Conservation (phyloP, 2,329 filamentous ascomycete species). For the Diaporthe vaccinii region DNA sequence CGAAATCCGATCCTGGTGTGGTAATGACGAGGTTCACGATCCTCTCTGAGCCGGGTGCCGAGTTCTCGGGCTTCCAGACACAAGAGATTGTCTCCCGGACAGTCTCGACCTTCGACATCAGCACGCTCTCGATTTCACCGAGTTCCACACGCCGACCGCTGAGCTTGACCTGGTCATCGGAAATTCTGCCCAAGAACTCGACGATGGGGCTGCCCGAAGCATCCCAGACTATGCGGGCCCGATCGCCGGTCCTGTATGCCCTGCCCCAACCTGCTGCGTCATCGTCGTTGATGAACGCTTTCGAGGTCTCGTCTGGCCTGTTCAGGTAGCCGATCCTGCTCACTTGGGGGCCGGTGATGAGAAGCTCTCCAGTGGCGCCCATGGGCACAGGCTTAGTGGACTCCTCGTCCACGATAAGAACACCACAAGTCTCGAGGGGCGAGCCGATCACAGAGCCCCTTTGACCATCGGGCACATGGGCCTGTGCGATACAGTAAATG, state of each 20-base stretch:
- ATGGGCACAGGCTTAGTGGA: slow-evolving; percentile 39
- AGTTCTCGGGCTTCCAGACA: slow-evolving; percentile 36
- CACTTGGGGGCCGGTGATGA: slow-evolving; percentile 42
- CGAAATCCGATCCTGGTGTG: slow-evolving; percentile 52
- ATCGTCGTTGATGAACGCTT: slow-evolving; percentile 37
- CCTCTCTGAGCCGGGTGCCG: slow-evolving; percentile 40
- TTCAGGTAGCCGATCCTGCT: slow-evolving; percentile 40
- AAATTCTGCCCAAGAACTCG: slow-evolving; percentile 44
- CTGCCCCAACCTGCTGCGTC: slow-evolving; percentile 24
- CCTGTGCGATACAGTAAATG: slow-evolving; percentile 45
- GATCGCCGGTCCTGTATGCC: slow-evolving; percentile 44
- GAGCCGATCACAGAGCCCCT: slow-evolving; percentile 54
- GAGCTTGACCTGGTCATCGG: slow-evolving; percentile 41
- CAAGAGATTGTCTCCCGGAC: slow-evolving; percentile 42
- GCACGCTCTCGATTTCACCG: slow-evolving; percentile 42
- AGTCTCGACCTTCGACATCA: slow-evolving; percentile 37
- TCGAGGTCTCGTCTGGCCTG: slow-evolving; percentile 35
- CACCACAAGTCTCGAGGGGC: slow-evolving; percentile 52
- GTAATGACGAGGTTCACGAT: slow-evolving; percentile 64
- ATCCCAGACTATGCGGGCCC: slow-evolving; percentile 41
- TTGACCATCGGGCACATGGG: slow-evolving; percentile 42
- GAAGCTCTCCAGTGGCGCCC: slow-evolving; percentile 43
- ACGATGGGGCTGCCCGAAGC: slow-evolving; percentile 43
- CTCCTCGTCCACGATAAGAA: slow-evolving; percentile 48
- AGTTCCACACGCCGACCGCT: slow-evolving; percentile 41